Percentiles rank a stretch among this genome's conserved stretches.
Conservation (phyloP, 1,284 basidiomycete species). For the Trichosporon asahii region DNA sequence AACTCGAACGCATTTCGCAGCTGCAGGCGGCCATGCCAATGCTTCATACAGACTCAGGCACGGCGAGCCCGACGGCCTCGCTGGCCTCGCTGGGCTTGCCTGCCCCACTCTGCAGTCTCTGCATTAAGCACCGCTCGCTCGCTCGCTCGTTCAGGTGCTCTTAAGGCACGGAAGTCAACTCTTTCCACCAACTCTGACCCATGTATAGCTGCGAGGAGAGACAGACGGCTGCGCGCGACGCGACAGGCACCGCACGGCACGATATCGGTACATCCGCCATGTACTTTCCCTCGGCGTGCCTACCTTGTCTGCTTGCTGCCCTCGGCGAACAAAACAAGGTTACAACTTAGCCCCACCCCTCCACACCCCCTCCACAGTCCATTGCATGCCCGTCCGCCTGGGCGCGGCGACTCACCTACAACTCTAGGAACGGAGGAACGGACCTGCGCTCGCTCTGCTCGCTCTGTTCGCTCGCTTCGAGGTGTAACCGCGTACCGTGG, state of each 20-base stretch:
- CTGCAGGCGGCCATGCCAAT: not conserved
- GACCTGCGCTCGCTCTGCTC: not conserved
- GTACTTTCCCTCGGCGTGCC: not conserved
- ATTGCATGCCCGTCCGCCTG: no score
- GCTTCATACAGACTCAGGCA: not conserved
- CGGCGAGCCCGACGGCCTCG: not conserved
- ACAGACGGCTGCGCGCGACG: not conserved
- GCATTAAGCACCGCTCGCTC: no score
- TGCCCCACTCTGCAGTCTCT: no score
- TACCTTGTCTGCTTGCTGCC: not conserved
- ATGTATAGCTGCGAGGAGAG: no score
- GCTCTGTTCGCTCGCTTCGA: not conserved
- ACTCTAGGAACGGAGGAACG: no score
- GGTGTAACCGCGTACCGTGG: not conserved
- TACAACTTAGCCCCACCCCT: not conserved
- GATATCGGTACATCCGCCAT: not conserved
- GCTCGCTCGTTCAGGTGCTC: not conserved
- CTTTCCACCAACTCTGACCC: not conserved
- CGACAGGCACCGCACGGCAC: not conserved
- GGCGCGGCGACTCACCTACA: not conserved
- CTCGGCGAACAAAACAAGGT: not conserved
- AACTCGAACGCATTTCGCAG: not conserved
- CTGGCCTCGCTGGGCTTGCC: no score
- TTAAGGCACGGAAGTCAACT: not conserved
- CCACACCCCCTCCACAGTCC: no score